Base-by-base conservation (phyloP, 805 yeast species). In the Myxozyma geophila region DNA sequence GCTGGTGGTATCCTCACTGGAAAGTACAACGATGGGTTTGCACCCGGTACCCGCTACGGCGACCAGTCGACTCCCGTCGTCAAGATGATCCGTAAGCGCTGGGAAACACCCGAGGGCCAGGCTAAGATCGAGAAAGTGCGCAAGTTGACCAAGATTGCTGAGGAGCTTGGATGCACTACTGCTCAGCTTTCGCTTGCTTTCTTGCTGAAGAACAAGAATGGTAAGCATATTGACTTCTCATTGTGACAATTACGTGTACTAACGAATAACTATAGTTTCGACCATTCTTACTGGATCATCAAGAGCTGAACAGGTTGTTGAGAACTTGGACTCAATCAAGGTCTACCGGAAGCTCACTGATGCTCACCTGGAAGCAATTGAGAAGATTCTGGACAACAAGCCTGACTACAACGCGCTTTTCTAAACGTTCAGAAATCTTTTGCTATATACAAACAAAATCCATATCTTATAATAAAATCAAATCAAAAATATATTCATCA, bases 1-100 rank as follows among this genome's bases (percentile, higher is more conserved):
- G 75, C 75, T n/a, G 70, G 73, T 59, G 76, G 76, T 28, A 19
- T 74, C 39, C 59, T 74, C 54, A 72, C 76, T n/a, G 76, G 76
- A n/a, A 74, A 74, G 65, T 74, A 74, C 67, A 66, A 69, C 62
- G 67, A 68, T 46, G 71, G 68, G 17, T 63, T 72, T 51, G 72
- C 71, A 19, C 50, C 63, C 50, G 74, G 71, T 21, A 70, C 72
- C 23, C 67, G 75, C 12, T 62, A 66, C 19, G 59, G 62, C 43
- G 51, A 58, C 54, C 54, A 59, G 51, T 50, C 57, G 15, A 51
- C 54, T 46, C 62, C 66, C 7, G 54, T 56, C 17, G 49, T 67
- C 17, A 50, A 43, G 43, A 10, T 2, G 15, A 54, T 54, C 21
- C 54, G 55, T 48, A 67, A 61, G 44, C 39, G 51, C 19, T 51